Conservation (phyloP, 257 asterid species). For the Solanum arcanum region DNA sequence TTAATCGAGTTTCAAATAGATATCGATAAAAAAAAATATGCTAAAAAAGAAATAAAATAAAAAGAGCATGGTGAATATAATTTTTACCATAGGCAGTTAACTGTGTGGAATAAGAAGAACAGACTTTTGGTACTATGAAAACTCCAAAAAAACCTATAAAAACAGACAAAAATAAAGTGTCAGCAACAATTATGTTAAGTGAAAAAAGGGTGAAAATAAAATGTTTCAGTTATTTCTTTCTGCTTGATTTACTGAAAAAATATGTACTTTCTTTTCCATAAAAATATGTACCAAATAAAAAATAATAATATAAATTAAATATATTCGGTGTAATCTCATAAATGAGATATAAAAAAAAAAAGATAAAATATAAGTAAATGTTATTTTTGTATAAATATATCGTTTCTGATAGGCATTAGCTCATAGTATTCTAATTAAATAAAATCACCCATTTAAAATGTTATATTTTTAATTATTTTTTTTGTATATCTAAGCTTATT, state of each 20-base stretch:
- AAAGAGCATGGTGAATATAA: background rate
- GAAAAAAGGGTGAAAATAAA: background rate
- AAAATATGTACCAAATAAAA: background rate
- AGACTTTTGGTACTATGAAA: conserved; percentile 67
- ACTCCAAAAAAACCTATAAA: conserved; percentile 76
- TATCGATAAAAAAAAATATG: rapidly evolving
- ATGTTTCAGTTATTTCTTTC: background rate
- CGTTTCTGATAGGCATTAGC: background rate
- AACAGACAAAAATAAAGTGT: background rate
- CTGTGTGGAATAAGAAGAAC: conserved; percentile 51
- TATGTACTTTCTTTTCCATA: background rate
- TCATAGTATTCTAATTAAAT: no score
- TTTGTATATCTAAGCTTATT: background rate
- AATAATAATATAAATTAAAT: no score
- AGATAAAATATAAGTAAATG: background rate
- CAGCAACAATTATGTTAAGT: background rate
- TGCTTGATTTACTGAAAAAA: background rate
- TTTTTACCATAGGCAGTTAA: background rate
- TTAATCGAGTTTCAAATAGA: background rate
- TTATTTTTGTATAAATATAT: background rate
- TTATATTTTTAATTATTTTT: no score
- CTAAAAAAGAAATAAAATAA: background rate
- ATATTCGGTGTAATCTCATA: background rate
- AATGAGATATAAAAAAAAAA: rapidly evolving
- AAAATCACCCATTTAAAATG: background rate